Percentiles rank a stretch among this genome's conserved stretches.
Conservation (phyloP, 345 rosid species). For the Passiflora organensis region DNA sequence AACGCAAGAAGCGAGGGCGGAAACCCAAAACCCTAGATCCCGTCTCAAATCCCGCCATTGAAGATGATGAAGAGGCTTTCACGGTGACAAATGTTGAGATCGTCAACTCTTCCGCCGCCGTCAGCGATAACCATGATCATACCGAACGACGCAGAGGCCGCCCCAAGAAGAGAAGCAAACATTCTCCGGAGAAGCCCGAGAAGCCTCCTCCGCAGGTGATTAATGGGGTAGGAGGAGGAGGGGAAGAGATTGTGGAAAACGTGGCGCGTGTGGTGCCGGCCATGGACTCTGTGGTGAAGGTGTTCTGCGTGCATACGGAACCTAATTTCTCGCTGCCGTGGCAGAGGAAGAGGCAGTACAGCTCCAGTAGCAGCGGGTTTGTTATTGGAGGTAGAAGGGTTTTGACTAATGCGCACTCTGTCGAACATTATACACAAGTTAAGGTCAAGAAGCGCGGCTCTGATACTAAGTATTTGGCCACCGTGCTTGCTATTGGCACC, state of each 20-base stretch:
- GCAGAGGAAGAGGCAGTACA: slow-evolving; percentile 93
- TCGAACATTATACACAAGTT: slow-evolving; percentile 91
- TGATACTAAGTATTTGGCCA: slow-evolving; percentile 85
- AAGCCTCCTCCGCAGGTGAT: slow-evolving; percentile 18
- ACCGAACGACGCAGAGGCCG: slow-evolving; percentile 33
- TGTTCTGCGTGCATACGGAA: slow-evolving; percentile 88
- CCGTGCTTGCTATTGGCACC: slow-evolving; percentile 84
- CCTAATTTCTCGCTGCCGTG: slow-evolving; percentile 92
- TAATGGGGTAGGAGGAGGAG: slow-evolving; percentile 10
- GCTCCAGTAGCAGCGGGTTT: slow-evolving; percentile 88
- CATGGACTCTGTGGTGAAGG: slow-evolving; percentile 93
- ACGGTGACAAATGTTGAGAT: slow-evolving; percentile 33
- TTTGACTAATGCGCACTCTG: slow-evolving; percentile 91
- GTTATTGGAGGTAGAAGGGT: slow-evolving; percentile 70
- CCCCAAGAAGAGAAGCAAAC: slow-evolving; percentile 33
- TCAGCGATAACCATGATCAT: background rate
- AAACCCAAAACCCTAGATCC: slow-evolving; percentile 39
- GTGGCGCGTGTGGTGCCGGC: slow-evolving; percentile 70
- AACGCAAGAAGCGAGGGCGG: slow-evolving; percentile 40
- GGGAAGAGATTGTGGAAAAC: slow-evolving; percentile 34
- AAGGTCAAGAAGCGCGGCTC: slow-evolving; percentile 95
- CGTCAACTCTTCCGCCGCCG: slow-evolving; percentile 16
- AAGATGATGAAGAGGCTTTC: slow-evolving; percentile 29
- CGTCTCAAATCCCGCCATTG: slow-evolving; percentile 12
- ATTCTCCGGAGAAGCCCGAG: slow-evolving; percentile 20